Percentiles rank a stretch among this genome's conserved stretches.
phyloP scores from a whole-genome alignment of 2,329 filamentous ascomycete genomes.

The Pseudogymnoascus sp. region DNA sequence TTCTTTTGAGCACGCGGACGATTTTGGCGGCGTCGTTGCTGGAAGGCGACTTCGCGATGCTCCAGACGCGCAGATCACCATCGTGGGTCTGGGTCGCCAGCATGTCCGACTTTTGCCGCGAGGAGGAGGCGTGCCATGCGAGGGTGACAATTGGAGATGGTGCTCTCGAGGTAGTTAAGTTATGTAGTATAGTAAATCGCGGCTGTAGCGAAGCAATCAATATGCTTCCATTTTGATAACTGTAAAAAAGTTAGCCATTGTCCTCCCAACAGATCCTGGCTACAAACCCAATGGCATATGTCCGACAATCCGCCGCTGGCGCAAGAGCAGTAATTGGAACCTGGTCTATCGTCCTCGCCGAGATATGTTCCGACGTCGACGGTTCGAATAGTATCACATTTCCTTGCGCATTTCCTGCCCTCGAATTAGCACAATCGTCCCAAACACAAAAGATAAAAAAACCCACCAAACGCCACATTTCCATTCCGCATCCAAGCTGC shows the following conservation, averaged over 20 bases:
- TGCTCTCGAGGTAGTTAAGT: constrained; percentile 71
- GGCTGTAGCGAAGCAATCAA: constrained; percentile 84
- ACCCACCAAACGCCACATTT: constrained; percentile 88
- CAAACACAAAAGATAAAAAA: constrained; percentile 1
- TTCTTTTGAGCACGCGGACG: constrained; percentile 75
- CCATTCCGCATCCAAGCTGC: constrained; percentile 96
- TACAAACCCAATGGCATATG: constrained; percentile 86
- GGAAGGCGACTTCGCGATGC: constrained; percentile 73
- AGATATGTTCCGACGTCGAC: constrained; percentile 84
- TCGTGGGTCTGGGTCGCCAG: constrained; percentile 85
- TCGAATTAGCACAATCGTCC: constrained; percentile 14
- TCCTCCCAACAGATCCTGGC: neutral
- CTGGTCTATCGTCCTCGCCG: constrained; percentile 78
- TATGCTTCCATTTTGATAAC: constrained; percentile 91
- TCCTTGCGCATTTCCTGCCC: constrained; percentile 77
- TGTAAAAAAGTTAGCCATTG: constrained; percentile 30
- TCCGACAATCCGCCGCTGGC: constrained; percentile 80
- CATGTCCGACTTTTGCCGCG: constrained; percentile 97
- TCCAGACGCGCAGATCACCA: constrained; percentile 93
- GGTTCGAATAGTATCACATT: constrained; percentile 94
- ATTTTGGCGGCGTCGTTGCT: constrained; percentile 73
- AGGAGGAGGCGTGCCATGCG: constrained; percentile 93
- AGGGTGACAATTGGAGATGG: constrained; percentile 83
- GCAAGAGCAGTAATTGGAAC: constrained; percentile 92
- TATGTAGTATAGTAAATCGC: constrained; percentile 89